Base-by-base conservation (phyloP, 2,329 filamentous ascomycete genomes). In the Phialophora macrospora region DNA sequence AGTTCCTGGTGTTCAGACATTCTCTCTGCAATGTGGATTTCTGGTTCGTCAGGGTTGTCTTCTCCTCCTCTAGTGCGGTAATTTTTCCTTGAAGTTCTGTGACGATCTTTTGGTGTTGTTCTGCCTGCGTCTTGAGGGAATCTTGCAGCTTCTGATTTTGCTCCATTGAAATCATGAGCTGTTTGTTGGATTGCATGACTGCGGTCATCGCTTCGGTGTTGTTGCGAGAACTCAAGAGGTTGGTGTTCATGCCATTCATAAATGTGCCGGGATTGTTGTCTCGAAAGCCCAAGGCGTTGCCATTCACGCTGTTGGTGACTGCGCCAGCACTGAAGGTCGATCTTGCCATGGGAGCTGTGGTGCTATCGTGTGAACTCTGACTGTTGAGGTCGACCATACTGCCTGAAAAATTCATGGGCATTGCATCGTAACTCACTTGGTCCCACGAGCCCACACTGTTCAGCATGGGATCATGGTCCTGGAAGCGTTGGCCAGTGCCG, bases 131-230 rank as follows among this genome's bases (percentile, higher is more conserved):
- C 14, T 20, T 44, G 38, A 44, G 38, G 5, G 38, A 44, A n/a
- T 44, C 38, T 20, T 44, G 38, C 38, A 44, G 38, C 38, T 44
- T 44, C 14, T 26, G 20, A 57, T 57, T 26, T 55, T 44, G 55
- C 38, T 57, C 52, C 55, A 46, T 57, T 20, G 55, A 26, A 20
- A 6, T 44, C 55, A 28, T 8, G 38, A 44, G 38, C 17, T 44
- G 38, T 44, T 44, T 44, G 38, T 44, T 44, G 38, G 38, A 17
- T 6, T 44, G 5, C 4, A 44, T 44, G 38, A 44, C 7, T 4
- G 38, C 14, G 17, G 38, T n/a, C 4, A 7, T 44, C 7, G 17
- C 7, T 1, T 44, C 14, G 20, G 14, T n/a, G 7, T 44, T n/a
- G 17, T 44, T 17, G 14, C 2, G 17, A n/a, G 38, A 20, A n/a